These are phyloP conservation scores for Saccharomycopsis olivae DNA, from an alignment of 805 yeast genomes.

Conservation along the genomic window DNA sequence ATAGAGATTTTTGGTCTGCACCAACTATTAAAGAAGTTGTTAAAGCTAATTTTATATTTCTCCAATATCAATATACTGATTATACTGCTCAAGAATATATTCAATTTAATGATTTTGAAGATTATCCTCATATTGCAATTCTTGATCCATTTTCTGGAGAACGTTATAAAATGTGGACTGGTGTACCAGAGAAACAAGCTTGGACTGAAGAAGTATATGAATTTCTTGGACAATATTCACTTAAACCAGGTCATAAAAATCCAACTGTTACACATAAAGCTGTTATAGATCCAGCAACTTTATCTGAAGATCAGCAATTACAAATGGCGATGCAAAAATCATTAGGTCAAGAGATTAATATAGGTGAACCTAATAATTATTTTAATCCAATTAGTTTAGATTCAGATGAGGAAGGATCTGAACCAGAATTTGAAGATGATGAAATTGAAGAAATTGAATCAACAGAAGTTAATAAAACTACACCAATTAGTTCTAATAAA, in stretches of 20 bases:
- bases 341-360: slow-evolving; percentile 25
- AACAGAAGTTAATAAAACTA: slow-evolving; percentile 11
- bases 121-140: slow-evolving; percentile 82
- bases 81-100: slow-evolving; percentile 61
- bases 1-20: slow-evolving; percentile 89
- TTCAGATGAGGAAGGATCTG: slow-evolving; percentile 9
- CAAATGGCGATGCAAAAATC: slow-evolving; percentile 66
- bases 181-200: slow-evolving; percentile 42
- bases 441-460: slow-evolving; percentile 19
- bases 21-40: slow-evolving; percentile 52
- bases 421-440: slow-evolving; percentile 14
- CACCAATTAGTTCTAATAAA: too few relatives aligned
- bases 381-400: slow-evolving; percentile 14
- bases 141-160: slow-evolving; percentile 96
- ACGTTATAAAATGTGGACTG: slow-evolving; percentile 67
- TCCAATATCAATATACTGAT: slow-evolving; percentile 78
- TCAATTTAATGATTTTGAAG: slow-evolving; percentile 59
- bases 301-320: slow-evolving; percentile 79
- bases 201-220: slow-evolving; percentile 63
- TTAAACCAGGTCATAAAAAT: slow-evolving; percentile 40
- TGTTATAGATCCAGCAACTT: slow-evolving; percentile 48
- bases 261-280: slow-evolving; percentile 40
- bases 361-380: slow-evolving; percentile 11
- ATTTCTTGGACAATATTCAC: slow-evolving; percentile 55
- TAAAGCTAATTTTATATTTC: slow-evolving; percentile 59